A percentile compares a stretch with the other conserved stretches of the same genome.
Conservation (phyloP, 1,139 yeast genomes). For the Torulaspora pretoriensis region DNA sequence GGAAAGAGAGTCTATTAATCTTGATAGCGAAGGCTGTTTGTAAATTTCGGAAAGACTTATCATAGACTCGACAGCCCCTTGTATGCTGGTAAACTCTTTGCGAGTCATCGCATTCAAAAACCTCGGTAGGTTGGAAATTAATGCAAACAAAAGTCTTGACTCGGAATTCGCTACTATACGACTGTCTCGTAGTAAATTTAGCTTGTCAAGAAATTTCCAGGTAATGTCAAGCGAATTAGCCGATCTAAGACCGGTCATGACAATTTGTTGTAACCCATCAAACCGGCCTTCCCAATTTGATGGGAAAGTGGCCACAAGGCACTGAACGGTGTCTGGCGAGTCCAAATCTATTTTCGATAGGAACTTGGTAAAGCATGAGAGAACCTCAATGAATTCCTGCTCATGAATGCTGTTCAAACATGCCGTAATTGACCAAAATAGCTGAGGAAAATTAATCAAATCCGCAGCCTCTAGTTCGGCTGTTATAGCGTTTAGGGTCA, state of each 20-base stretch:
- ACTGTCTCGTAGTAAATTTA: slow-evolving; percentile 65
- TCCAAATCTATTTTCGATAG: slow-evolving; percentile 83
- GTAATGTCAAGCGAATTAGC: slow-evolving; percentile 77
- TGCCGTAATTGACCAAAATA: slow-evolving; percentile 95
- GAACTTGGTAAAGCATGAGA: slow-evolving; percentile 76
- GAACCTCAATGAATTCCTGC: slow-evolving; percentile 83
- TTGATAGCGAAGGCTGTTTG: slow-evolving; percentile 57
- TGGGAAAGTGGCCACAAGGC: slow-evolving; percentile 83
- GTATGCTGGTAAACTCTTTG: slow-evolving; percentile 50
- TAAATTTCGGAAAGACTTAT: slow-evolving; percentile 57
- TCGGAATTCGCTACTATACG: slow-evolving; percentile 74
- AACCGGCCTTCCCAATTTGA: slow-evolving; percentile 94
- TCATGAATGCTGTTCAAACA: slow-evolving; percentile 87
- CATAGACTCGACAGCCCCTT: slow-evolving; percentile 55
- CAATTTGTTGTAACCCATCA: slow-evolving; percentile 77
- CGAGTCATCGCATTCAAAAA: slow-evolving; percentile 73
- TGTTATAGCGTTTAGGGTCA: slow-evolving; percentile 90
- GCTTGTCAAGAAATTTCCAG: slow-evolving; percentile 64
- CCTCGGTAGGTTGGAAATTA: slow-evolving; percentile 78
- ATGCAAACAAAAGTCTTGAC: slow-evolving; percentile 62
- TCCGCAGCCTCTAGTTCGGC: slow-evolving; percentile 78
- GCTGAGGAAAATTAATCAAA: slow-evolving; percentile 81
- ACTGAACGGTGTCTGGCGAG: slow-evolving; percentile 78
- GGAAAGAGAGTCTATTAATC: slow-evolving; percentile 71
- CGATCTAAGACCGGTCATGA: slow-evolving; percentile 79